Percentiles rank a stretch among this genome's conserved stretches.
phyloP scores from a whole-genome alignment of 1,284 basidiomycete genomes.

The Cystobasidium sp. region DNA sequence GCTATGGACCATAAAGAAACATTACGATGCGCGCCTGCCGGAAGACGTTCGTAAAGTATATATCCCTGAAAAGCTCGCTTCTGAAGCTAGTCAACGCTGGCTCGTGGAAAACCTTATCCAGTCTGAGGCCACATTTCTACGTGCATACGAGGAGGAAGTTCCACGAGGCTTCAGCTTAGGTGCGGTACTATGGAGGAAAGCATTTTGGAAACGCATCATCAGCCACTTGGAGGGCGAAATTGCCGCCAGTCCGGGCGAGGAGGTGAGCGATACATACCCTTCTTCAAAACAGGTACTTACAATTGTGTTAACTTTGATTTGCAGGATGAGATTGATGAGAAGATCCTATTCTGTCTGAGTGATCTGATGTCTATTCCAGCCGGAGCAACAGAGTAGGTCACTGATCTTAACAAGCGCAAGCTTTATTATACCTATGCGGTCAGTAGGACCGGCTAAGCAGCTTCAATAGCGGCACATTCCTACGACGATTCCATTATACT shows the following conservation, averaged over 20 bases:
- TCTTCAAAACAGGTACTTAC: background rate
- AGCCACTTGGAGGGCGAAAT: slow-evolving; percentile 15
- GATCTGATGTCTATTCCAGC: background rate
- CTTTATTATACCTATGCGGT: background rate
- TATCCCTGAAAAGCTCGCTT: background rate
- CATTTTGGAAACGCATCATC: slow-evolving; percentile 37
- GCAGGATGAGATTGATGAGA: slow-evolving; percentile 28
- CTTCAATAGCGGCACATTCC: background rate
- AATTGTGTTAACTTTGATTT: background rate
- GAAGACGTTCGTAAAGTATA: slow-evolving; percentile 5
- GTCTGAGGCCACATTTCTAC: background rate
- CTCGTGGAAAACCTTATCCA: slow-evolving; percentile 17
- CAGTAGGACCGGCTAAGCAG: background rate
- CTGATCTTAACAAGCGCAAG: background rate
- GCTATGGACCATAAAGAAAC: slow-evolving; percentile 18
- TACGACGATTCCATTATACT: slow-evolving; percentile 22
- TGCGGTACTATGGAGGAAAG: slow-evolving; percentile 5
- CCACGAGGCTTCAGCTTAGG: slow-evolving; percentile 4
- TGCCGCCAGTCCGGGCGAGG: background rate
- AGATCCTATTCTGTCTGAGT: slow-evolving; percentile 15
- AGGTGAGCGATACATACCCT: background rate
- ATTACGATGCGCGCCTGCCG: slow-evolving; percentile 28
- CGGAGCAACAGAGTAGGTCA: background rate
- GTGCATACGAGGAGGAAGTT: background rate
- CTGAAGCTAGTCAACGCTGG: slow-evolving; percentile 13